Evolutionary conservation across 106 monocot genomes (phyloP), one percentile per base, ranked within the genome.

Genomic region (Phalaenopsis aphrodite): DNA sequence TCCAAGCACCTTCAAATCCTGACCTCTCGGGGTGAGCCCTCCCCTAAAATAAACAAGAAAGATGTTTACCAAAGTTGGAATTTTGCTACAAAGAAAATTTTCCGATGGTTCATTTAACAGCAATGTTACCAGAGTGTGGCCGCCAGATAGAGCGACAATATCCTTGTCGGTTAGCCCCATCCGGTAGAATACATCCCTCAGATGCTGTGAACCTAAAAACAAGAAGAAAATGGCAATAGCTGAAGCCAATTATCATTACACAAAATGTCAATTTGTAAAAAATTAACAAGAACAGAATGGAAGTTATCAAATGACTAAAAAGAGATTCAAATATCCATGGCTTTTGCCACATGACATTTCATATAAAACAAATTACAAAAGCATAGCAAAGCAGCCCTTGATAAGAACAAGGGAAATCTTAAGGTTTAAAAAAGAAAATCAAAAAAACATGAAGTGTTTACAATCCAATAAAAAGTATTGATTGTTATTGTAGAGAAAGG

Each of bases 1-100:
- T 99, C 99, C 99, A 99, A 30, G 92, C 81, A 68, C 99, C 99
- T 21, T 98, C 94, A 82, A 98, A 99, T 76, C 99, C 99, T 38
- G 99, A 95, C 75, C 99, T 91, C 52, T 99, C 99, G 75, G 85
- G 85, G 87, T 95, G 99, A 58, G 93, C 99, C 84, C 69, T 93
- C 38, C 95, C 95, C 95, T 95, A 7, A 14, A 83, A 19, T 19
- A 76, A 49, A 39, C 43, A 45, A 45, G 80, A 80, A 75, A 82
- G 73, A 72, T 78, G 19, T 45, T 7, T 55, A 41, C 21, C 56
- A 55, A 46, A 38, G 17, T 42, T 12, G 37, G 46, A 68, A 61
- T 77, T 57, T 66, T 64, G 4, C 47, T 52, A 11, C 18, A 37
- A 46, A 9, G 56, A 64, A 18, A 42, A 64, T 4, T n/a, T 30